Base-by-base conservation (phyloP, 805 yeast species). In the Hanseniaspora thailandica region DNA sequence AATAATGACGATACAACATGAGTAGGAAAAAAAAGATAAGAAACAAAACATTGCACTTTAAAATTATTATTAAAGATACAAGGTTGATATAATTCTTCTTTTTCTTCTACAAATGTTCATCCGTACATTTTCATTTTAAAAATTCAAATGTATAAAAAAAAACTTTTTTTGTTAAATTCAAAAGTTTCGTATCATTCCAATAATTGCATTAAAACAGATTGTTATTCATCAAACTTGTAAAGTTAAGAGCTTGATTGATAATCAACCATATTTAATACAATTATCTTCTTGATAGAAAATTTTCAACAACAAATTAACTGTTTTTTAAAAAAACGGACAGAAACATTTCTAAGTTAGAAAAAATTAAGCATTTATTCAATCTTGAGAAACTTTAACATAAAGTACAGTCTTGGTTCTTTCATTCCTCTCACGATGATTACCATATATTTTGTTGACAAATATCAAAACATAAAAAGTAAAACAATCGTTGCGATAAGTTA, bases 381-480 rank as follows among this genome's bases (percentile, higher is more conserved):
- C 45, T 43, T 47, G 34, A 47, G 12, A 33, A 47, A 25, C 50
- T 47, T 45, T 46, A 35, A 34, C 34, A 36, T 25, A 38, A 36
- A 36, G 34, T 35, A 50, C 52, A 49, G 53, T 62, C 70, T 67
- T 67, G 70, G 70, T 67, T 67, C 70, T 67, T 67, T 67, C 70
- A 58, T 66, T 66, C 69, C 68, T 66, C 66, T 66, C 62, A 63
- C 66, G 66, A 28, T 9, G 9, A 5, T 38, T 47, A 39, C 23
- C 30, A 4, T 30, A 4, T 10, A 22, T 20, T 36, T 45, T 45
- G 9, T 28, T n/a, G n/a, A n/a, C n/a, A n/a, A n/a, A n/a, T 26
- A 33, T 33, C n/a, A 19, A 33, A n/a, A 8, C 15, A 33, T 33
- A 33, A 33, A 31, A 33, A n/a, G 17, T n/a, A 43, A 34, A 10